Conservation (phyloP, 179 eudicot genomes). For the Silene coronaria region DNA sequence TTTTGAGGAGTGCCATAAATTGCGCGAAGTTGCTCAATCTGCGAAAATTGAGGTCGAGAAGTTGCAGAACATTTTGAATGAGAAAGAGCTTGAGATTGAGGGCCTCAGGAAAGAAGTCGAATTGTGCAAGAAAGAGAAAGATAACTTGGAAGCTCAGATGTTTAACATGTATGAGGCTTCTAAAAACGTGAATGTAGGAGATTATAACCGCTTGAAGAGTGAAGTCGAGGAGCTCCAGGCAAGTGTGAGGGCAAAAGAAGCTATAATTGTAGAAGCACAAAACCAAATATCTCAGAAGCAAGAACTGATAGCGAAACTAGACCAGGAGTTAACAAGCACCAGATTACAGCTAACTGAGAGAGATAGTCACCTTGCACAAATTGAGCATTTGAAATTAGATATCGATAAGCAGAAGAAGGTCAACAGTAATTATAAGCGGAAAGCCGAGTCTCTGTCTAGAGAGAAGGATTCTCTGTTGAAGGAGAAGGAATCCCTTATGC, state of each 20-base stretch:
- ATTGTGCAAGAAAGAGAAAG: constrained; percentile 44
- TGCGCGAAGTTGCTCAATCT: constrained; percentile 53
- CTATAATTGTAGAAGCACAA: constrained; percentile 48
- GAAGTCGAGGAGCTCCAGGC: constrained; percentile 56
- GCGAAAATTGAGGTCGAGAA: constrained; percentile 54
- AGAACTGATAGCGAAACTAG: constrained; percentile 44
- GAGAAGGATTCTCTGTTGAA: constrained; percentile 23
- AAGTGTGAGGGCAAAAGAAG: constrained; percentile 53
- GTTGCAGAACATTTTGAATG: constrained; percentile 42
- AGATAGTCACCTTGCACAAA: constrained; percentile 47
- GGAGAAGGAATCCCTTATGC: constrained; percentile 22
- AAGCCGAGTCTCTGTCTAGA: constrained; percentile 19
- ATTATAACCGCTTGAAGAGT: constrained; percentile 53
- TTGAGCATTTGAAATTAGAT: constrained; percentile 59
- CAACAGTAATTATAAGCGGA: constrained; percentile 31
- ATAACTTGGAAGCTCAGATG: constrained; percentile 42
- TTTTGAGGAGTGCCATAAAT: constrained; percentile 88
- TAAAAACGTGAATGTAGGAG: constrained; percentile 60
- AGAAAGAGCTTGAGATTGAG: constrained; percentile 49
- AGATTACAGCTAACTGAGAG: constrained; percentile 51
- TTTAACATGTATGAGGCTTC: constrained; percentile 58
- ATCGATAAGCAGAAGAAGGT: constrained; percentile 50
- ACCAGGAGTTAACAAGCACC: constrained; percentile 57
- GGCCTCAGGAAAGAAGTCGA: constrained; percentile 52
- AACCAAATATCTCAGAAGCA: constrained; percentile 53